Evolutionary conservation across 225 moss, liverwort and hornwort genomes (phyloP).

Genomic region (Sphagnum tenellum): DNA sequence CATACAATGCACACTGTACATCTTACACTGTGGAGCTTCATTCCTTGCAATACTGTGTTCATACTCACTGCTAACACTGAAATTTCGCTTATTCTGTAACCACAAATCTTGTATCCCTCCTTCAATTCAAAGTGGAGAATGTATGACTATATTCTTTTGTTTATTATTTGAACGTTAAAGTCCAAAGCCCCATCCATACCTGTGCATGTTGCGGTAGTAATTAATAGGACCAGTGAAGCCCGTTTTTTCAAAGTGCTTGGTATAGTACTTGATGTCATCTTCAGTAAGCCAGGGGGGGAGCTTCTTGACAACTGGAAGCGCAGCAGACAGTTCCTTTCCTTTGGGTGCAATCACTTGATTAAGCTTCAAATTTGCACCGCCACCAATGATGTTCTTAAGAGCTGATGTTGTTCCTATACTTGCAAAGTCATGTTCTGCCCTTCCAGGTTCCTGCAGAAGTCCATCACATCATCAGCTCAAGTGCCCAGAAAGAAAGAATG

Average conservation of each 20-base stretch:
- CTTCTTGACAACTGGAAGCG: conserved; percentile 10
- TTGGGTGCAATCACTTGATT: conserved; percentile 28
- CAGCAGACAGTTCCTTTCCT: conserved; percentile 25
- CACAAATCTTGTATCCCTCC: too few species aligned
- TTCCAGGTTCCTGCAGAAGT: conserved; percentile 1
- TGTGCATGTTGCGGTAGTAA: conserved; percentile 20
- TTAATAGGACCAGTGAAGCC: conserved; percentile 28
- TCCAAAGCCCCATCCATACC: background rate
- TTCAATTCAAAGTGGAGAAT: too few species aligned
- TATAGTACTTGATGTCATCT: conserved; percentile 27
- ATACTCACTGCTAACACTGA: too few species aligned
- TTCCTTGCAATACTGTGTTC: too few species aligned
- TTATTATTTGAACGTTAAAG: too few species aligned
- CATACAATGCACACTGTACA: too few species aligned
- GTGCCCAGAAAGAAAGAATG: background rate
- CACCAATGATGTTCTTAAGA: conserved; percentile 20
- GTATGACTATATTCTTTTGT: too few species aligned
- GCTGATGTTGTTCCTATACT: conserved; percentile 36
- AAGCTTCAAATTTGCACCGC: conserved; percentile 19
- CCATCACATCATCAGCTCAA: background rate
- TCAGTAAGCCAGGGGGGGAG: conserved; percentile 33
- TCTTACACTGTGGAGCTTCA: too few species aligned
- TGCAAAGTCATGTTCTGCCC: conserved; percentile 34
- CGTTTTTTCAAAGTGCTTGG: conserved; percentile 17
- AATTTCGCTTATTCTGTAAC: too few species aligned